Base-by-base conservation (phyloP, 2,329 filamentous ascomycete genomes). In the Raffaelea albimanens region DNA sequence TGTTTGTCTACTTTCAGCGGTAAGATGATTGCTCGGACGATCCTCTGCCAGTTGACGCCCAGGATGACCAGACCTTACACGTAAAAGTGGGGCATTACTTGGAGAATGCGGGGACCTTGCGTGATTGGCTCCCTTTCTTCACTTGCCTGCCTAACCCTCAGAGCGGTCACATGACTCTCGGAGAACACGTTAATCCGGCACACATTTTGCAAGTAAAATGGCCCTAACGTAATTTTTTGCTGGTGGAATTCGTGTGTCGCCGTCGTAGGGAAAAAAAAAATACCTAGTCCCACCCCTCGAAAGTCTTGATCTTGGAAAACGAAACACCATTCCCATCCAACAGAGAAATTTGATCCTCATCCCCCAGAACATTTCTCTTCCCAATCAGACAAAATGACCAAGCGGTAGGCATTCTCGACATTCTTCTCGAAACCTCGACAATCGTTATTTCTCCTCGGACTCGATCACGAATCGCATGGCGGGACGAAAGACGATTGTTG, bases 311-410 rank as follows among this genome's bases (percentile, higher is more conserved):
- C 25, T 20, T 31, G 40, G 25, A 40, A 33, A 45, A 43, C 21
- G 21, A 41, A n/a, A 9, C n/a, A 42, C 11, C 40, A 25, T 18
- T 31, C 42, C 33, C 41, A 40, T 36, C 34, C 36, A 31, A 33
- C 21, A 43, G 48, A 52, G 45, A 49, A 40, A 22, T 43, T 46
- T 48, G 29, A 45, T 33, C 36, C 20, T 23, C 42, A 46, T 46
- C 47, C 44, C 48, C 45, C 41, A 44, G 41, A 45, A 36, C 18
- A 3, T 42, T 22, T 43, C 36, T 18, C 36, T 21, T 23, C 40
- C 39, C 45, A 43, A 40, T 40, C 31, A 49, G 40, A 45, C 78
- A 88, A 83, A 74, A 93, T 93, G 86, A 88, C 87, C 71, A 91
- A 93, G 82, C 83, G 52, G 54, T 56, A 56, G 36, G 54, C 38